Conservation (phyloP, 2,329 filamentous ascomycete species). For the Metarhizium rileyi region DNA sequence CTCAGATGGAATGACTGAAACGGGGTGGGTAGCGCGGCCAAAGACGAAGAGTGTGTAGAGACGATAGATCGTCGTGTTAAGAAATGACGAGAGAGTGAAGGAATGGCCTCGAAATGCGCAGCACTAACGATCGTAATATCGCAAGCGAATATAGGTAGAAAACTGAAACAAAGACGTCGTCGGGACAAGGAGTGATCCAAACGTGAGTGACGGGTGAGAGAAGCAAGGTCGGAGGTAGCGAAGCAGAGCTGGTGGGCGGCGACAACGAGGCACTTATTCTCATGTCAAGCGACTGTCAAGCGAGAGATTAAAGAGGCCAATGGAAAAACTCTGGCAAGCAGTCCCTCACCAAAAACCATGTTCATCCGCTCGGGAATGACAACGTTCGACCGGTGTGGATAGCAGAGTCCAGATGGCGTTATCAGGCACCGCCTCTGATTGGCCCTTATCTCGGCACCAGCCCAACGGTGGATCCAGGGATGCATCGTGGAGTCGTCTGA, state of each 20-base stretch:
- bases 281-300: not conserved
- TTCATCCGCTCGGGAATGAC: not conserved
- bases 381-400: slow-evolving; percentile 3
- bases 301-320: not conserved
- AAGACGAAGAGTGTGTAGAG: not conserved
- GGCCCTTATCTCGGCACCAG: slow-evolving; percentile 4
- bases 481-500: slow-evolving; percentile 7
- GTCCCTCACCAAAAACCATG: slow-evolving; percentile 1
- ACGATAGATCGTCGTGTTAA: not conserved
- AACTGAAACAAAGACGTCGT: not conserved
- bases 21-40: not conserved
- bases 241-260: not conserved
- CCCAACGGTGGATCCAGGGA: slow-evolving; percentile 8
- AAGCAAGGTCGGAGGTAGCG: not conserved
- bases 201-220: not conserved
- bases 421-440: slow-evolving; percentile 15
- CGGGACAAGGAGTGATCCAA: not conserved
- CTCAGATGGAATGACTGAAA: slow-evolving; percentile 1
- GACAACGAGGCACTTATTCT: not conserved
- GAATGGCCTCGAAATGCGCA: not conserved
- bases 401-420: slow-evolving; percentile 3
- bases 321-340: slow-evolving; percentile 3
- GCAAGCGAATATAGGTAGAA: not conserved
- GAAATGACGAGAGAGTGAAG: not conserved
- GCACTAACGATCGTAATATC: not conserved